Conservation (phyloP, 768 basidiomycete species). For the Agaricus sinodeliciosus region DNA sequence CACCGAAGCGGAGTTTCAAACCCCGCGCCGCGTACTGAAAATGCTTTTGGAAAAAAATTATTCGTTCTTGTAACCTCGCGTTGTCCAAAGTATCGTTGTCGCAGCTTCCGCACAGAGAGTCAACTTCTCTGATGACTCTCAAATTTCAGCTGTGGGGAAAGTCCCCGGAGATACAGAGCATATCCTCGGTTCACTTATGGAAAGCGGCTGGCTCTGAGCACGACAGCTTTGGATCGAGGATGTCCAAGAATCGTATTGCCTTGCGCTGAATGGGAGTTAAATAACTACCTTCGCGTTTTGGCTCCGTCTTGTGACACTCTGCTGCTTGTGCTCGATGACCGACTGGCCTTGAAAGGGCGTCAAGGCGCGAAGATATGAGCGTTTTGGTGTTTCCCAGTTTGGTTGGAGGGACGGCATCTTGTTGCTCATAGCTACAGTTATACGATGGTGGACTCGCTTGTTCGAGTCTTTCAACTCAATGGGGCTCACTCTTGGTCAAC, state of each 20-base stretch:
- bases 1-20: conserved; percentile 18
- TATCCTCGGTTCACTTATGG: conserved; percentile 47
- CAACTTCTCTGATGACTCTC: conserved; percentile 27
- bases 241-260: conserved; percentile 41
- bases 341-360: conserved; percentile 33
- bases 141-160: conserved; percentile 76
- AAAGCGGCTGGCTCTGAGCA: conserved; percentile 73
- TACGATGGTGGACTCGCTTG: conserved; percentile 59
- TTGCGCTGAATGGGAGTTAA: conserved; percentile 16
- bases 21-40: conserved; percentile 5
- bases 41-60: conserved; percentile 13
- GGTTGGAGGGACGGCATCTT: conserved; percentile 31
- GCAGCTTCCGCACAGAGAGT: conserved; percentile 73
- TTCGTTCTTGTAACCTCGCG: conserved; percentile 26
- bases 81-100: conserved; percentile 80
- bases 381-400: conserved; percentile 37
- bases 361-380: conserved; percentile 70
- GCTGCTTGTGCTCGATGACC: conserved; percentile 34
- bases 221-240: conserved; percentile 49
- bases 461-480: conserved; percentile 66
- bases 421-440: conserved; percentile 89
- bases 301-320: conserved; percentile 53
- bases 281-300: conserved; percentile 15
- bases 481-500: conserved; percentile 87
- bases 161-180: conserved; percentile 87